These are phyloP conservation scores for Scenedesmus sp. DNA, from an alignment of 163 green algal genomes.

Conservation along the genomic window DNA sequence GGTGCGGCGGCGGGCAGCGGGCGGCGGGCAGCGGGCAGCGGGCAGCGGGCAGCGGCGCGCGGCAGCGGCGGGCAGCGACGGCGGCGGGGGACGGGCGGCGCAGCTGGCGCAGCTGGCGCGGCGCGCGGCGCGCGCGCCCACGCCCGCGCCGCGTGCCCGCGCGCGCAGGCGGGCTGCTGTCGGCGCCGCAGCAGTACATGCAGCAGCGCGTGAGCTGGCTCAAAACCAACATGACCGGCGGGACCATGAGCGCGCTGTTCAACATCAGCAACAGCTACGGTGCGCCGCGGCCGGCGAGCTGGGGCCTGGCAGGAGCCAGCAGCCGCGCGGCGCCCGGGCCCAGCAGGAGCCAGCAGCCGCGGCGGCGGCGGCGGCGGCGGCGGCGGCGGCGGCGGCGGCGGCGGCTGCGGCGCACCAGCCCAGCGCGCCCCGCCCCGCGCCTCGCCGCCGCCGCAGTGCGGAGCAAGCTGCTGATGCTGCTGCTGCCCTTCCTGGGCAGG, in stretches of 20 bases:
- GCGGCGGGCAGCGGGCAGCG: not conserved
- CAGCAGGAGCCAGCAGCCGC: not conserved
- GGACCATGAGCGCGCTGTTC: slow-evolving; percentile 83
- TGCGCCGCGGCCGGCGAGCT: too few relatives aligned
- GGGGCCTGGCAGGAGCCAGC: not conserved
- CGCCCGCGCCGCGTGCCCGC: too few relatives aligned
- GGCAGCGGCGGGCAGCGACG: not conserved
- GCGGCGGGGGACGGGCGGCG: too few relatives aligned
- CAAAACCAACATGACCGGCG: slow-evolving; percentile 64
- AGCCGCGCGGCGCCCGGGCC: not conserved
- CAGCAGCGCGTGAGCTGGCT: slow-evolving; percentile 83
- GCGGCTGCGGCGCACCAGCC: not conserved
- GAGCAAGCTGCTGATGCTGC: slow-evolving; percentile 93
- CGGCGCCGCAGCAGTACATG: slow-evolving; percentile 68
- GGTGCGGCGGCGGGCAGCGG: slow-evolving; percentile 3
- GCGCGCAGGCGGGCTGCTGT: slow-evolving; percentile 55
- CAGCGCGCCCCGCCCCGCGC: not conserved
- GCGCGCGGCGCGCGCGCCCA: too few relatives aligned
- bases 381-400: not conserved
- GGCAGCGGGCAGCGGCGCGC: not conserved
- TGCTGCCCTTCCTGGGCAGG: slow-evolving; percentile 84
- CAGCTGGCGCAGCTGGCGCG: too few relatives aligned
- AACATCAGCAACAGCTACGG: slow-evolving; percentile 83
- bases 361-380: not conserved
- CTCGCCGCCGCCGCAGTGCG: slow-evolving; percentile 63